Evolutionary conservation across 257 asterid species (phyloP).

Genomic region (Asclepias syriaca): DNA sequence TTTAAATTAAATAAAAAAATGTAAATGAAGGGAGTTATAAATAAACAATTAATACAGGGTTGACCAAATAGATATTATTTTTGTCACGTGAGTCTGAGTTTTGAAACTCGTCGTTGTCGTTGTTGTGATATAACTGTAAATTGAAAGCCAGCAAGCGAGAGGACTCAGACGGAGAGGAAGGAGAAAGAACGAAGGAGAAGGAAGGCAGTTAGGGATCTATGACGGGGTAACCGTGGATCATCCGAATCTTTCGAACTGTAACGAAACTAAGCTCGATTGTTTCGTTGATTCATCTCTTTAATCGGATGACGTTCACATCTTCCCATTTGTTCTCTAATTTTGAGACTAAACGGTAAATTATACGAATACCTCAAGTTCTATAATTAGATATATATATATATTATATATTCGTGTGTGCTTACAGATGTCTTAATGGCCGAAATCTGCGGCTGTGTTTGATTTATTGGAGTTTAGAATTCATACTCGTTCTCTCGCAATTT

Average conservation of each 20-base stretch:
- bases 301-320: slow-evolving; percentile 29
- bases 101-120: too few relatives aligned
- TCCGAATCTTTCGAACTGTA: slow-evolving; percentile 14
- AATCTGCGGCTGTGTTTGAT: slow-evolving; percentile 17
- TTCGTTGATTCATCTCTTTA: slow-evolving; percentile 19
- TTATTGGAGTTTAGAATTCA: slow-evolving; percentile 12
- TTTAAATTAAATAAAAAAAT: too few relatives aligned
- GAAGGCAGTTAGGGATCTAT: slow-evolving; percentile 19
- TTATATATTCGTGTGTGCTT: not conserved
- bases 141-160: not conserved
- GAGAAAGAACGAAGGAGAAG: not conserved
- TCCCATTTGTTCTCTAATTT: slow-evolving; percentile 21
- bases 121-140: not conserved
- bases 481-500: not conserved
- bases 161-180: too few relatives aligned
- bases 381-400: not conserved
- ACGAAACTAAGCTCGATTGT: slow-evolving; percentile 10
- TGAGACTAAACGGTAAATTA: slow-evolving; percentile 32
- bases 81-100: slow-evolving; percentile 5
- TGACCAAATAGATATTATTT: not conserved
- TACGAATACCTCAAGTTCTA: not conserved
- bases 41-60: too few relatives aligned
- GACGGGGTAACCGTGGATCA: slow-evolving; percentile 21
- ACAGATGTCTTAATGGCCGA: slow-evolving; percentile 40
- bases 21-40: too few relatives aligned